Conservation (phyloP, 225 moss, liverwort and hornwort genomes). For the Physcomitrium patens region DNA sequence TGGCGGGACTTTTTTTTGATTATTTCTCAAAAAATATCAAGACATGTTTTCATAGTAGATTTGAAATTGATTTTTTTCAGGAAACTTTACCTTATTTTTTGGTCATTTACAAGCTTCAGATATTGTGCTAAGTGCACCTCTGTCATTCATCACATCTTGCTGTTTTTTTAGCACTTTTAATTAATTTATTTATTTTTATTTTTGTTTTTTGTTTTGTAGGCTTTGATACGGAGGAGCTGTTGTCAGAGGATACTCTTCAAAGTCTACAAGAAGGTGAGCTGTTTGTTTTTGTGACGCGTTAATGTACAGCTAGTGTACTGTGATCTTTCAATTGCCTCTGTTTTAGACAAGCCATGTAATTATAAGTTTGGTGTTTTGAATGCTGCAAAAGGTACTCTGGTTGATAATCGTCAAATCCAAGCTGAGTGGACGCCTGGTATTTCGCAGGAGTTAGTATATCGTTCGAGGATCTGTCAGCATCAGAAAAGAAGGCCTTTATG, state of each 20-base stretch:
- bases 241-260: conserved; percentile 66
- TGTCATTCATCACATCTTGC: not conserved
- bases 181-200: not conserved
- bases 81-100: not conserved
- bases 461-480: conserved; percentile 67
- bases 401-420: not conserved
- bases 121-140: not conserved
- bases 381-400: not conserved
- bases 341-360: not conserved
- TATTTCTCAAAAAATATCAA: too few relatives aligned
- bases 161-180: conserved; percentile 11
- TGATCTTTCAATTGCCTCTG: not conserved
- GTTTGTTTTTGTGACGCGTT: not conserved
- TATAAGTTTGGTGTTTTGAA: not conserved
- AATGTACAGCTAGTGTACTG: not conserved
- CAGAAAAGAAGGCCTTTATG: conserved; percentile 77
- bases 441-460: conserved; percentile 64
- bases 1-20: too few relatives aligned
- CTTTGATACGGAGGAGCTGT: conserved; percentile 47
- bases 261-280: conserved; percentile 71
- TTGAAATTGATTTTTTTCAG: too few relatives aligned
- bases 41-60: too few relatives aligned
- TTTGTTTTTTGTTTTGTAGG: conserved; percentile 33
- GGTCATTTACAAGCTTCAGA: not conserved
- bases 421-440: not conserved